Evolutionary conservation across 1,139 yeast species (phyloP), one percentile per base, ranked within the genome.

Genomic region (Suhomyces bokatorum): DNA sequence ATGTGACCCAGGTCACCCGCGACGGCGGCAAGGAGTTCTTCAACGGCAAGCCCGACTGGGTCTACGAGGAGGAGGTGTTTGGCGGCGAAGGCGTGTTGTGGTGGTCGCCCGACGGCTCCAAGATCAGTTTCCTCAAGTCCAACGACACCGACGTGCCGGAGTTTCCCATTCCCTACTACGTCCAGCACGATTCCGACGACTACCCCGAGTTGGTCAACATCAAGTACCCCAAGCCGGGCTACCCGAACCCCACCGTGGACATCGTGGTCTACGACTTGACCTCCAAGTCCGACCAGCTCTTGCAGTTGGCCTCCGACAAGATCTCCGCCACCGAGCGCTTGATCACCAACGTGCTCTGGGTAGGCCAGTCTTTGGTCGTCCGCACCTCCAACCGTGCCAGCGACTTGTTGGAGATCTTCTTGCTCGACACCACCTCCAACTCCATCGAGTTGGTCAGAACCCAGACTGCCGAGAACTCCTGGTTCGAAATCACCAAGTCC

Each of bases 401-500:
- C 52, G 80, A 69, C 54, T 64, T 62, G 44, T 62, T 60, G 48
- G 77, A 68, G 49, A 67, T 64, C 38, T 74, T 61, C 61, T 75
- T 63, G 45, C 69, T 70, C 35, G 66, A 70, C 50, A 65, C 70
- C 20, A 53, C 50, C 38, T 58, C 37, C 16, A 55, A 63, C 27
- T 48, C 60, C 0, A 62, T 73, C 32, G 53, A 49, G 36, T 69
- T 63, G 36, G 64, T 74, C 11, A 66, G 83, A 48, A 60, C 70
- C 4, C 66, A 63, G 39, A 50, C 51, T 2, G 69, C 72, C 3
- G 67, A 73, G 37, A 68, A 77, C 14, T 73, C 81, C 10, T 79
- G 87, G 77, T 89, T 91, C 71, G 99, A 93, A 61, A 82, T 91
- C 32, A 78, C 88, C 8, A 81, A 84, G 53, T 83, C 95, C 0